phyloP scores from a whole-genome alignment of 352 stramenopile species.

The Phytophthora brassicae region DNA sequence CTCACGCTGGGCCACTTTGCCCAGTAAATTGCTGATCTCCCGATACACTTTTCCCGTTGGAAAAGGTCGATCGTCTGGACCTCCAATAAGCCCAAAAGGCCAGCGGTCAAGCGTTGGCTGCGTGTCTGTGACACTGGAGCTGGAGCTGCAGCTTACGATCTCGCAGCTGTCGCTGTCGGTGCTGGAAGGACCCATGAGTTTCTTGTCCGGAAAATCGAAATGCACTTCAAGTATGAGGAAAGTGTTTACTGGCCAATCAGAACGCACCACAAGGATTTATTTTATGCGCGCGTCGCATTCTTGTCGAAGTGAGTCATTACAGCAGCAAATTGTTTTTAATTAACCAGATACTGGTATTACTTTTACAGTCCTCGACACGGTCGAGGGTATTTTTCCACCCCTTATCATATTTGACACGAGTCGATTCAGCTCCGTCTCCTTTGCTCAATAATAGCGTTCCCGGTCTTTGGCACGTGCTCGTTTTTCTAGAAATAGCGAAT shows the following conservation, averaged over 20 bases:
- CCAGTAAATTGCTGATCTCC: conserved; percentile 12
- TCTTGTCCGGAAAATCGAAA: background rate
- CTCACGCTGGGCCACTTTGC: background rate
- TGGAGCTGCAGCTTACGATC: background rate
- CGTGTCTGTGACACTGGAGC: background rate
- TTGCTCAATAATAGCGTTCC: too few species aligned
- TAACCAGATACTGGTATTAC: too few species aligned
- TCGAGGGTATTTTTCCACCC: too few species aligned
- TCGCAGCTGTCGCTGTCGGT: background rate
- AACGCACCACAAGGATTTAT: background rate
- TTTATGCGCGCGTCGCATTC: conserved; percentile 10
- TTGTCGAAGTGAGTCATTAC: conserved; percentile 4
- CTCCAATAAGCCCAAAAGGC: conserved; percentile 3
- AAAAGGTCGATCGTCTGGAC: conserved; percentile 2
- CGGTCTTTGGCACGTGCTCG: too few species aligned
- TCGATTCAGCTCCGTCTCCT: too few species aligned
- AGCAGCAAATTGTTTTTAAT: background rate
- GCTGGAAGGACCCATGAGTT: background rate
- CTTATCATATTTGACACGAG: too few species aligned
- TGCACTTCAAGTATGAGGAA: conserved; percentile 6
- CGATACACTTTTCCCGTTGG: conserved; percentile 1
- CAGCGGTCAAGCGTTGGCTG: background rate
- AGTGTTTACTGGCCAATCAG: conserved; percentile 10
- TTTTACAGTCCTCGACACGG: too few species aligned
- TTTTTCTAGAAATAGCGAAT: too few species aligned